Evolutionary conservation across 148 eudicot species (phyloP).

Genomic region (Camellia lanceoleosa): DNA sequence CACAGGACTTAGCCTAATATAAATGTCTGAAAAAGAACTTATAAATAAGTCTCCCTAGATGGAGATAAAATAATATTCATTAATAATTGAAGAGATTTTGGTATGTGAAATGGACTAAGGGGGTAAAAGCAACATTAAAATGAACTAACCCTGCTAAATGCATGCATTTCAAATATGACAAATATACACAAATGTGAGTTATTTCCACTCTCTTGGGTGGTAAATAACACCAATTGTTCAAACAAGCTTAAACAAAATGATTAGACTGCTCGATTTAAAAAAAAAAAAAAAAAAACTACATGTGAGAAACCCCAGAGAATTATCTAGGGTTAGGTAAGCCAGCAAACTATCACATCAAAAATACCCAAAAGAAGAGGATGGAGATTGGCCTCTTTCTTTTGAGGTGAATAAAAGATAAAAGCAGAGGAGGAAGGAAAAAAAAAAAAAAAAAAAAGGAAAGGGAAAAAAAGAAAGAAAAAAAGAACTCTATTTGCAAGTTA

Average conservation of each 20-base stretch:
- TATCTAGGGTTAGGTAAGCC: slow-evolving; percentile 8
- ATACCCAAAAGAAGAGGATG: slow-evolving; percentile 31
- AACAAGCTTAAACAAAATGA: slow-evolving; percentile 6
- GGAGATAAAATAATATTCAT: too few species aligned
- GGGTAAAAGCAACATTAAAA: too few species aligned
- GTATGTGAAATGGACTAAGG: too few species aligned
- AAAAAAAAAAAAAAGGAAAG: not conserved
- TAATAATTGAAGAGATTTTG: too few species aligned
- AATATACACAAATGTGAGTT: slow-evolving; percentile 16
- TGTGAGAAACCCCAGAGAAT: slow-evolving; percentile 12
- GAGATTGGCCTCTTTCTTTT: slow-evolving; percentile 27
- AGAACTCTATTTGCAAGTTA: slow-evolving; percentile 10
- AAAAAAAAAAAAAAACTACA: slow-evolving; percentile 11
- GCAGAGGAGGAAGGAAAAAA: not conserved
- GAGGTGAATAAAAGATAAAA: slow-evolving; percentile 14
- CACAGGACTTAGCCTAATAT: too few species aligned
- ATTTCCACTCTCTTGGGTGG: slow-evolving; percentile 22
- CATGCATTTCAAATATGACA: slow-evolving; percentile 7
- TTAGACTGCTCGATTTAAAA: not conserved
- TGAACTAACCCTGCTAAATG: not conserved
- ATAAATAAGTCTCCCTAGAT: too few species aligned
- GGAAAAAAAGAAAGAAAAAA: not conserved
- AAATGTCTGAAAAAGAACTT: too few species aligned
- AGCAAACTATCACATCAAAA: slow-evolving; percentile 21
- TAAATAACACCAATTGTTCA: slow-evolving; percentile 20